phyloP scores from a whole-genome alignment of 2,329 filamentous ascomycete species.

The Zymoseptoria tritici region DNA sequence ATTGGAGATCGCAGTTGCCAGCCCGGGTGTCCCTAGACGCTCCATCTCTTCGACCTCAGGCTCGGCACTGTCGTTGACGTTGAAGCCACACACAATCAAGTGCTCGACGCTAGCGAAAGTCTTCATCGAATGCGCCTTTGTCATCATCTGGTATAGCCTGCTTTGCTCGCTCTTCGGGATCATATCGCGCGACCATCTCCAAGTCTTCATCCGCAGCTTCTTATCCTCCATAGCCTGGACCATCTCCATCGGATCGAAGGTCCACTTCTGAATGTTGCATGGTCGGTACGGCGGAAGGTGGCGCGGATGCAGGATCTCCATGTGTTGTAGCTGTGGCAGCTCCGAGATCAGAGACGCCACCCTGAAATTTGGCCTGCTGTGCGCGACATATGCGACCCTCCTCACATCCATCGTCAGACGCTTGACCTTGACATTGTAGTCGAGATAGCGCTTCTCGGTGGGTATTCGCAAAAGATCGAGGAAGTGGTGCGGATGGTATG shows the following conservation, averaged over 20 bases:
- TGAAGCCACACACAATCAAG: conserved; percentile 47
- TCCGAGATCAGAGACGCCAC: conserved; percentile 53
- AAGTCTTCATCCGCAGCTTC: conserved; percentile 41
- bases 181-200: conserved; percentile 46
- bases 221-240: conserved; percentile 55
- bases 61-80: conserved; percentile 22
- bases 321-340: conserved; percentile 58
- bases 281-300: conserved; percentile 63
- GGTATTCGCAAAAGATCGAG: conserved; percentile 24
- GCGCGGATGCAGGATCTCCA: conserved; percentile 64
- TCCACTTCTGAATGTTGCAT: conserved; percentile 51
- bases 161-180: conserved; percentile 13
- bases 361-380: conserved; percentile 48
- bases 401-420: conserved; percentile 62
- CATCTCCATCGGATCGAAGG: conserved; percentile 54
- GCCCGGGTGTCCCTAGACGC: conserved; percentile 7
- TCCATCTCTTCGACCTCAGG: conserved; percentile 21
- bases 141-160: conserved; percentile 22
- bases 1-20: conserved; percentile 45
- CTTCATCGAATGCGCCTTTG: conserved; percentile 30
- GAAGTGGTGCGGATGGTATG: conserved; percentile 26
- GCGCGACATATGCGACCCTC: conserved; percentile 48
- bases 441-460: conserved; percentile 31
- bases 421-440: conserved; percentile 66
- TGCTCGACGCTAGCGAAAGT: conserved; percentile 50